Evolutionary conservation across 257 asterid genomes (phyloP).

Genomic region (Solanum etuberosum): DNA sequence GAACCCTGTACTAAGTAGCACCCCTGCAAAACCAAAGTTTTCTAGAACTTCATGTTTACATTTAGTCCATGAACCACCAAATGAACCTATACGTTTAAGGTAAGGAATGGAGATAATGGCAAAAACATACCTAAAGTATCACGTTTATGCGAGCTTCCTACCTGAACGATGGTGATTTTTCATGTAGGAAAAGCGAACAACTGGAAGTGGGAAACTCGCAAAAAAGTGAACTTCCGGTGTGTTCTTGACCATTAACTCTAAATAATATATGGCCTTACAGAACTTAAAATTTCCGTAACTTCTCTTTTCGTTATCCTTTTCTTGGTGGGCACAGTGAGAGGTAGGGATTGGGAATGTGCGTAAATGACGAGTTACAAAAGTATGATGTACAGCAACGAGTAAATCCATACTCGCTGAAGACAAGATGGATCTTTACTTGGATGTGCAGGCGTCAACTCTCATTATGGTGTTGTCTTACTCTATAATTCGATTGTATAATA

Average conservation of each 20-base stretch:
- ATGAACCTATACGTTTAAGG: neutral
- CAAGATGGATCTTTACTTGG: neutral
- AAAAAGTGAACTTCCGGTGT: neutral
- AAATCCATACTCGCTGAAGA: neutral
- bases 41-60: neutral
- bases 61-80: neutral
- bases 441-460: neutral
- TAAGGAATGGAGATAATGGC: neutral
- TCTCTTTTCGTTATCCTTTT: neutral
- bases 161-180: neutral
- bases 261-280: neutral
- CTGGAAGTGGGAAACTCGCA: neutral
- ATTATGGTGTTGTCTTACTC: neutral
- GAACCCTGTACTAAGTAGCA: neutral
- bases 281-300: neutral
- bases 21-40: neutral
- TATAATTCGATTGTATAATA: no score
- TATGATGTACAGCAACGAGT: neutral
- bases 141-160: neutral
- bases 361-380: neutral
- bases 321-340: neutral
- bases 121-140: neutral
- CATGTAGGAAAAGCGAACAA: neutral
- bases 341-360: neutral
- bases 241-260: neutral